Percentiles rank a stretch among this genome's conserved stretches.
Evolutionary conservation across 805 yeast genomes (phyloP).

Genomic region (Ogataea allantospora): DNA sequence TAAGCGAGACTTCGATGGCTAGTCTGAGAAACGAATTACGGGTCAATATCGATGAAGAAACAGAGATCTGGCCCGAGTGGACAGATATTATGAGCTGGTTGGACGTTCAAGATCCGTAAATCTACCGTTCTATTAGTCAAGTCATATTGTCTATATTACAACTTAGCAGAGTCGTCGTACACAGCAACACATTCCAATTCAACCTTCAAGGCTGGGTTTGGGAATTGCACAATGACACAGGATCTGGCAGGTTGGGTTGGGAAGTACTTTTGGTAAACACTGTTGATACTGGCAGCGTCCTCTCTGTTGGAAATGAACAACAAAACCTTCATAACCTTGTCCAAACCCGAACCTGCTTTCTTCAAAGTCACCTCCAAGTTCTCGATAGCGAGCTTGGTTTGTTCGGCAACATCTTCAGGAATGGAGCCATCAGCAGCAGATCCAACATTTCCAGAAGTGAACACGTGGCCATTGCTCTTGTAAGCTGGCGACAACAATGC

Average conservation of each 20-base stretch:
- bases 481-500: conserved; percentile 41
- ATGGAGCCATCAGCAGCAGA: conserved; percentile 29
- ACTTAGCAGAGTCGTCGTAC: conserved; percentile 7
- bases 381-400: conserved; percentile 44
- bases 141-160: conserved; percentile 10
- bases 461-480: conserved; percentile 41
- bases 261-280: conserved; percentile 46
- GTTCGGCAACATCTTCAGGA: conserved; percentile 42
- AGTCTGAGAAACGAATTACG: conserved; percentile 1
- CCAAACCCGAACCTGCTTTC: conserved; percentile 45
- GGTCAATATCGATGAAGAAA: not conserved
- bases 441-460: conserved; percentile 51
- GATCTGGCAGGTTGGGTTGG: conserved; percentile 52
- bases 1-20: conserved; percentile 1
- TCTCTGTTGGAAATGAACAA: conserved; percentile 45
- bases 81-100: conserved; percentile 2
- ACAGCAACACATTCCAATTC: conserved; percentile 48
- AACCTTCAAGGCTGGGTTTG: conserved; percentile 47
- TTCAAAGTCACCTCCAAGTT: conserved; percentile 42
- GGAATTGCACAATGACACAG: conserved; percentile 51
- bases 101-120: no score
- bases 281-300: conserved; percentile 43
- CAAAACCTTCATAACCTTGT: conserved; percentile 47
- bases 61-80: conserved; percentile 1
- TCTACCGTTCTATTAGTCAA: not conserved